Conservation (phyloP, 2,329 filamentous ascomycete genomes). For the Parastagonospora avenae region DNA sequence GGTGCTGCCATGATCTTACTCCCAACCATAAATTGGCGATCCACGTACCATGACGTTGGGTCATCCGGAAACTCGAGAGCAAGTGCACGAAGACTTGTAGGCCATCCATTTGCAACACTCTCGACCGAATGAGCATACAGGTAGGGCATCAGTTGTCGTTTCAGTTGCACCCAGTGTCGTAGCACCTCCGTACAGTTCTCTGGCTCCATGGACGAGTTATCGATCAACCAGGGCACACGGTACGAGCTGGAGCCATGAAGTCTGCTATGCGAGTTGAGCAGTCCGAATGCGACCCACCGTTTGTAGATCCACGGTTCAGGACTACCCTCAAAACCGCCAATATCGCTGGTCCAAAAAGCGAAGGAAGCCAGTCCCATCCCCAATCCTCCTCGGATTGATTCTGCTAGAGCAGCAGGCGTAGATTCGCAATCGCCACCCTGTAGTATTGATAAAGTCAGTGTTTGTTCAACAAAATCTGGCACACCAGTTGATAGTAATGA, state of each 20-base stretch:
- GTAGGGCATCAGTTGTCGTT: constrained; percentile 64
- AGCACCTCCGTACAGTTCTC: constrained; percentile 60
- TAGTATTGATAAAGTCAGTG: too few species aligned
- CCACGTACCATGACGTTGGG: constrained; percentile 68
- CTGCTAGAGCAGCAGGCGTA: constrained; percentile 74
- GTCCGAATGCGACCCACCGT: constrained; percentile 77
- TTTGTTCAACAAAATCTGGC: too few species aligned
- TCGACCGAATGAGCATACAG: constrained; percentile 59
- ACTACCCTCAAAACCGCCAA: constrained; percentile 72
- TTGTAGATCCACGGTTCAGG: constrained; percentile 74
- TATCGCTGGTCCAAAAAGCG: constrained; percentile 72
- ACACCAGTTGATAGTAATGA: too few species aligned
- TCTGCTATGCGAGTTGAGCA: constrained; percentile 71
- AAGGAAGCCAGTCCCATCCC: constrained; percentile 68
- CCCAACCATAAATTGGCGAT: constrained; percentile 77
- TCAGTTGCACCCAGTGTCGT: constrained; percentile 58
- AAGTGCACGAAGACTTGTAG: constrained; percentile 66
- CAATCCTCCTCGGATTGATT: constrained; percentile 70
- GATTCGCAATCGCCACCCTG: constrained; percentile 72
- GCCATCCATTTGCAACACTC: constrained; percentile 60
- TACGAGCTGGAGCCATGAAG: constrained; percentile 73
- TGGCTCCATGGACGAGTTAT: constrained; percentile 61
- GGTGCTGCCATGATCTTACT: constrained; percentile 67
- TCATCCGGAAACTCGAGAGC: constrained; percentile 75
- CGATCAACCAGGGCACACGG: constrained; percentile 76